Conservation (phyloP, 805 yeast species). For the Candida patagonica region DNA sequence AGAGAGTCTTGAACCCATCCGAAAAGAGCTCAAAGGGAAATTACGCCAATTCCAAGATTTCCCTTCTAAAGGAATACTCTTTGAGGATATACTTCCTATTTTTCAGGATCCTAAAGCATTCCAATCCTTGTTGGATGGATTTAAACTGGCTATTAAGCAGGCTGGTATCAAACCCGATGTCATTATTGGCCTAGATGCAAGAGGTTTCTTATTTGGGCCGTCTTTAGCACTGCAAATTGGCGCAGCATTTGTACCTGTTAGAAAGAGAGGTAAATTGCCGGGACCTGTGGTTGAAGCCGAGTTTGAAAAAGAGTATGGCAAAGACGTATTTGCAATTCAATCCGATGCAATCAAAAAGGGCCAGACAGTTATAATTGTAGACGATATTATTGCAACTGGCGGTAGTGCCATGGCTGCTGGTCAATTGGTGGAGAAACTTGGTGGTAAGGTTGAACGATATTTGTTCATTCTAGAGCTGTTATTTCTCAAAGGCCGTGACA, state of each 20-base stretch:
- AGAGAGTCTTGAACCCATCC: slow-evolving; percentile 13
- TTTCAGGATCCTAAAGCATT: slow-evolving; percentile 76
- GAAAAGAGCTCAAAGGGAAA: slow-evolving; percentile 19
- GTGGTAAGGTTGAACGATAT: slow-evolving; percentile 70
- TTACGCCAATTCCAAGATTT: slow-evolving; percentile 78
- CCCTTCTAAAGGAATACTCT: slow-evolving; percentile 85
- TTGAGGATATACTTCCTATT: slow-evolving; percentile 94
- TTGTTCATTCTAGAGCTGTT: slow-evolving; percentile 89
- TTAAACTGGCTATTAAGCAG: slow-evolving; percentile 60
- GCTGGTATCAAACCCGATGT: slow-evolving; percentile 63
- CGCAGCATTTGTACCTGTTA: slow-evolving; percentile 89
- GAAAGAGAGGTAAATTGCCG: slow-evolving; percentile 93
- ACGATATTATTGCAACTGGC: slow-evolving; percentile 96
- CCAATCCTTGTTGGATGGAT: slow-evolving; percentile 71
- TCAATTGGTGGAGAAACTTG: slow-evolving; percentile 56
- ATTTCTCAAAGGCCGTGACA: slow-evolving; percentile 88
- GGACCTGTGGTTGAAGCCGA: slow-evolving; percentile 67
- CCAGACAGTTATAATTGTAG: slow-evolving; percentile 77
- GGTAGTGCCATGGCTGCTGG: slow-evolving; percentile 96
- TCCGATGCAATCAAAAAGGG: slow-evolving; percentile 69
- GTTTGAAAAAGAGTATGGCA: slow-evolving; percentile 87
- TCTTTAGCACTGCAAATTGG: slow-evolving; percentile 80
- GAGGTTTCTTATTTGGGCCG: slow-evolving; percentile 97
- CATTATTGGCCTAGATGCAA: slow-evolving; percentile 88
- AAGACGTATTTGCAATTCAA: slow-evolving; percentile 83